Evolutionary conservation across 2,329 filamentous ascomycete species (phyloP).

Genomic region (Cladobotryum protrusum): DNA sequence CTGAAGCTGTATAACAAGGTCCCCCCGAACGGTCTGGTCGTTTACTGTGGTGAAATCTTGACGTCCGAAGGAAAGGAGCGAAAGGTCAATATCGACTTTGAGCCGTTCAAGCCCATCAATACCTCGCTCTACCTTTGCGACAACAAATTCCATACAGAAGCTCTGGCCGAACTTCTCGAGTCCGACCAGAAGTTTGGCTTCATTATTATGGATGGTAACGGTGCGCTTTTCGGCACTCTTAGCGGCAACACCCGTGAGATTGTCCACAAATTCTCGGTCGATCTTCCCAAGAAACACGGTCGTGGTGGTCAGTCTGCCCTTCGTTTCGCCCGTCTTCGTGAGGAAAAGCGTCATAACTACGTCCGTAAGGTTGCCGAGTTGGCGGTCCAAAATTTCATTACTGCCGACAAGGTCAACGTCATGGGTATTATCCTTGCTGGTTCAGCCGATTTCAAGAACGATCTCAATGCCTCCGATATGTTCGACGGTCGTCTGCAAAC

Average conservation of each 20-base stretch:
- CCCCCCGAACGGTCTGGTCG: constrained; percentile 91
- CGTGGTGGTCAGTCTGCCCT: constrained; percentile 99
- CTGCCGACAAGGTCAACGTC: constrained; percentile 96
- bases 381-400: constrained; percentile 98
- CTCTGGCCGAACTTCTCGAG: constrained; percentile 91
- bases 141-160: constrained; percentile 99
- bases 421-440: constrained; percentile 91
- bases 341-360: constrained; percentile 99
- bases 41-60: constrained; percentile 99
- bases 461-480: constrained; percentile 94
- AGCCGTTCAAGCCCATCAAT: constrained; percentile 99
- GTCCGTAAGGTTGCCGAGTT: constrained; percentile 97
- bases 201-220: constrained; percentile 99
- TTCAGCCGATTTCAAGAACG: constrained; percentile 99
- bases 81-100: constrained; percentile 99
- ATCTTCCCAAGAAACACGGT: constrained; percentile 99
- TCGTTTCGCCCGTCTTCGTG: constrained; percentile 98
- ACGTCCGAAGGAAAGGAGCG: constrained; percentile 97
- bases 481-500: constrained; percentile 85
- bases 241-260: constrained; percentile 97
- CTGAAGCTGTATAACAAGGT: constrained; percentile 99
- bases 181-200: constrained; percentile 99
- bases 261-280: constrained; percentile 96
- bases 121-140: constrained; percentile 98
- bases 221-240: constrained; percentile 90